Evolutionary conservation across 2,329 filamentous ascomycete species (phyloP).

Genomic region (Clarireedia homoeocarpa): DNA sequence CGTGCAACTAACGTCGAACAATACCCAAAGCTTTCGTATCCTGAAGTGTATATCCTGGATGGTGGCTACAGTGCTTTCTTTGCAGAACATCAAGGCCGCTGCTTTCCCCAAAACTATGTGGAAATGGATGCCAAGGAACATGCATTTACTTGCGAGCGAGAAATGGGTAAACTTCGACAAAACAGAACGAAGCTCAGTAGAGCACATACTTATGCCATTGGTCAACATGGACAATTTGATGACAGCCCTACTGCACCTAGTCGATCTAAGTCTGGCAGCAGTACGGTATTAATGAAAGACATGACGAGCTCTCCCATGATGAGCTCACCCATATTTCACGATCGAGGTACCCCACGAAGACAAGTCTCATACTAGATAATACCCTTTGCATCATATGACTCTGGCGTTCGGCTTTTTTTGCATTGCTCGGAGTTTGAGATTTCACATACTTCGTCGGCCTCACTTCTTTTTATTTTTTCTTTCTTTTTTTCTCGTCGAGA

Average conservation of each 20-base stretch:
- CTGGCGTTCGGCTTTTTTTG: constrained; percentile 19
- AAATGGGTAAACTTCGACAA: constrained; percentile 87
- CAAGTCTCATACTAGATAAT: constrained; percentile 54
- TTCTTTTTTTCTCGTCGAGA: not conserved
- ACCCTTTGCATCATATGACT: constrained; percentile 19
- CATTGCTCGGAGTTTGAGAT: constrained; percentile 5
- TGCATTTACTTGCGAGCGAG: constrained; percentile 85
- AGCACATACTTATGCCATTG: constrained; percentile 93
- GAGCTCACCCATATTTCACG: constrained; percentile 37
- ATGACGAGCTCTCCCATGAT: constrained; percentile 15
- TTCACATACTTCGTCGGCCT: not conserved
- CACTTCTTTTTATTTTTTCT: not conserved
- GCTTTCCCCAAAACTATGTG: constrained; percentile 91
- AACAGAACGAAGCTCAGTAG: constrained; percentile 73
- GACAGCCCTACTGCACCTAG: constrained; percentile 48
- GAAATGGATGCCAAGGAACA: constrained; percentile 94
- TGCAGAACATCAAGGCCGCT: constrained; percentile 65
- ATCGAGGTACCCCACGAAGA: constrained; percentile 48
- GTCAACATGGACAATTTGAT: constrained; percentile 54
- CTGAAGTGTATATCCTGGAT: constrained; percentile 93
- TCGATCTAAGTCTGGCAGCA: constrained; percentile 21
- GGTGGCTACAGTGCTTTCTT: constrained; percentile 96
- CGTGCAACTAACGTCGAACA: constrained; percentile 75
- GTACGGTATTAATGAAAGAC: constrained; percentile 33
- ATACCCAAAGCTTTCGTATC: constrained; percentile 87